A percentile compares a stretch with the other conserved stretches of the same genome.
These are phyloP conservation scores for Pythium oligandrum DNA, from an alignment of 352 stramenopile species.

Conservation along the genomic window DNA sequence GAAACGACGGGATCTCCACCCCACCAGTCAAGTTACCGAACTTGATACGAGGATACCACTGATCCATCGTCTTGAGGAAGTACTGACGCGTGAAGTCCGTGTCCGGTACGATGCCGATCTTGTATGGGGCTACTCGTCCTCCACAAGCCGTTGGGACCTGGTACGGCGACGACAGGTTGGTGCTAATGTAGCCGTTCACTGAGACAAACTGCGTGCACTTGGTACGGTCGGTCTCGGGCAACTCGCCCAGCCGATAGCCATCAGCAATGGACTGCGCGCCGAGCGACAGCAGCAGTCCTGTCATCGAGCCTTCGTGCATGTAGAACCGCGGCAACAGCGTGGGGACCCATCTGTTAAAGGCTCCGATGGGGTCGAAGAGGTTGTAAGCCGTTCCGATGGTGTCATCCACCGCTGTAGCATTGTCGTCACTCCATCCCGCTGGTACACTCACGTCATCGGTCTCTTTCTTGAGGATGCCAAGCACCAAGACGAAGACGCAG, in stretches of 20 bases:
- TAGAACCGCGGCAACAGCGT: conserved; percentile 39
- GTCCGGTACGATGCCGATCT: conserved; percentile 53
- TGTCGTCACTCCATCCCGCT: conserved; percentile 39
- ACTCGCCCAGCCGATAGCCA: conserved; percentile 34
- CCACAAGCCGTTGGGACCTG: conserved; percentile 28
- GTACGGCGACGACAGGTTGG: conserved; percentile 29
- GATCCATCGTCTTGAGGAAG: conserved; percentile 57
- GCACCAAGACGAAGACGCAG: conserved; percentile 50
- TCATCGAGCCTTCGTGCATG: conserved; percentile 46
- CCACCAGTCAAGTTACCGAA: conserved; percentile 20
- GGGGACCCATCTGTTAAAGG: conserved; percentile 23
- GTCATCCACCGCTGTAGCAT: conserved; percentile 15
- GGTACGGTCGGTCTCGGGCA: conserved; percentile 20
- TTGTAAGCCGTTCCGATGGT: conserved; percentile 42
- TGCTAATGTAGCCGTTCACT: conserved; percentile 24
- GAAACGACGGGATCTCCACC: conserved; percentile 40
- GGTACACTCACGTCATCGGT: conserved; percentile 47
- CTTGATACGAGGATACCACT: conserved; percentile 54
- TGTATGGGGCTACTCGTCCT: conserved; percentile 46
- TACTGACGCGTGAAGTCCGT: conserved; percentile 60
- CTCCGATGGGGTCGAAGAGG: conserved; percentile 37
- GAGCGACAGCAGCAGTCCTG: conserved; percentile 47
- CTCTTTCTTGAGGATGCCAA: conserved; percentile 48
- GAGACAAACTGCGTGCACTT: conserved; percentile 28
- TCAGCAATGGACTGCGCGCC: conserved; percentile 32